A percentile compares a stretch with the other conserved stretches of the same genome.
Evolutionary conservation across 129 eudicot genomes (phyloP).

Genomic region (Centaurea solstitialis): DNA sequence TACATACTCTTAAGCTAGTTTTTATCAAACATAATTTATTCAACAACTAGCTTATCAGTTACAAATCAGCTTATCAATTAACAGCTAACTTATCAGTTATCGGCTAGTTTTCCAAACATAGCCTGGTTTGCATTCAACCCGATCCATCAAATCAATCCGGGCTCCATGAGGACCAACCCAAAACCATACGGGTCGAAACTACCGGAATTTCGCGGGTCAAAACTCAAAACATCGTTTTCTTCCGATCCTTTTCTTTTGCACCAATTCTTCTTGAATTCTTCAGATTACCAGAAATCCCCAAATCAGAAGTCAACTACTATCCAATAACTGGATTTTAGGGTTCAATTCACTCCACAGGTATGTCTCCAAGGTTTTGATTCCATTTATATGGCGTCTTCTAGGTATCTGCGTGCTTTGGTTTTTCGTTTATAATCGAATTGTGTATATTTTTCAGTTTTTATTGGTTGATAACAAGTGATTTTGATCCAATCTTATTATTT

Average conservation of each 20-base stretch:
- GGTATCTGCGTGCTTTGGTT: not conserved
- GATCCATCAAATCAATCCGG: no score
- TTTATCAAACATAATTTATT: no score
- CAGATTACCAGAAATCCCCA: not conserved
- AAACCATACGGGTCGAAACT: not conserved
- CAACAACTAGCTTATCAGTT: no score
- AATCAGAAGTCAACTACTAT: not conserved
- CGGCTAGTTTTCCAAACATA: no score
- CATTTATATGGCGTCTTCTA: not conserved
- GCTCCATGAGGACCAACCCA: no score
- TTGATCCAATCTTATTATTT: not conserved
- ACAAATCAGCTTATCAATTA: no score
- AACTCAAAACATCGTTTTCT: not conserved
- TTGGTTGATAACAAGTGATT: not conserved
- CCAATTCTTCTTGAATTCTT: not conserved
- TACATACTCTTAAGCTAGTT: no score
- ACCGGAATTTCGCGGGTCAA: not conserved
- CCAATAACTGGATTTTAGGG: not conserved
- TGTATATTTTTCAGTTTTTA: not conserved
- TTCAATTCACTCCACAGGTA: slow-evolving; percentile 15
- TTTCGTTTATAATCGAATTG: not conserved
- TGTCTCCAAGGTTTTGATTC: slow-evolving; percentile 1
- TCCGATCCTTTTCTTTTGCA: slow-evolving; percentile 5
- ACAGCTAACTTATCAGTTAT: no score
- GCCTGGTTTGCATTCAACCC: no score